These are phyloP conservation scores for Alternaria dauci DNA, from an alignment of 2,329 filamentous ascomycete genomes.

Conservation along the genomic window DNA sequence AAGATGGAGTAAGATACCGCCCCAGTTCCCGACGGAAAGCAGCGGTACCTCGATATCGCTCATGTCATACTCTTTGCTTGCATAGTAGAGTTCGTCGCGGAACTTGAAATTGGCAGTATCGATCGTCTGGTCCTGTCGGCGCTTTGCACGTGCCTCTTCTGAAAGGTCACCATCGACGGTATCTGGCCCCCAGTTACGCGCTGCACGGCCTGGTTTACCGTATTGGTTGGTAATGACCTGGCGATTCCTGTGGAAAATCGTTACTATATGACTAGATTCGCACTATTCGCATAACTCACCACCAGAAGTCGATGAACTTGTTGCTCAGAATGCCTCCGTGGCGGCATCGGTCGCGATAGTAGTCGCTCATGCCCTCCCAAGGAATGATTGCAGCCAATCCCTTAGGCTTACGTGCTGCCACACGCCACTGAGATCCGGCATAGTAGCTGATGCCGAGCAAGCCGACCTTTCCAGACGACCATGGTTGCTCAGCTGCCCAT, in stretches of 20 bases:
- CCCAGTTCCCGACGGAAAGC: constrained; percentile 74
- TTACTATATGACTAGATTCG: not conserved
- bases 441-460: constrained; percentile 63
- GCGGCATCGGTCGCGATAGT: constrained; percentile 58
- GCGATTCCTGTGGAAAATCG: constrained; percentile 59
- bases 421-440: constrained; percentile 64
- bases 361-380: constrained; percentile 66
- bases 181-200: constrained; percentile 62
- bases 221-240: constrained; percentile 75
- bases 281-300: constrained; percentile 36
- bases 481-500: constrained; percentile 61
- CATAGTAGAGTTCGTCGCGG: constrained; percentile 70
- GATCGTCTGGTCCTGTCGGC: constrained; percentile 54
- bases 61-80: constrained; percentile 70
- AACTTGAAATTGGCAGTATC: constrained; percentile 58
- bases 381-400: constrained; percentile 62
- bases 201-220: constrained; percentile 61
- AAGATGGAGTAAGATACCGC: constrained; percentile 73
- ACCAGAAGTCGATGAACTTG: constrained; percentile 64
- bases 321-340: constrained; percentile 52
- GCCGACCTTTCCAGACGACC: constrained; percentile 62
- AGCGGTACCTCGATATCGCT: constrained; percentile 73
- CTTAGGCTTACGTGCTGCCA: constrained; percentile 61
- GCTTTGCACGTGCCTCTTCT: constrained; percentile 60
- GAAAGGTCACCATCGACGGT: constrained; percentile 68